Base-by-base conservation (phyloP, 306 rosid genomes). In the Amphicarpaea edgeworthii region DNA sequence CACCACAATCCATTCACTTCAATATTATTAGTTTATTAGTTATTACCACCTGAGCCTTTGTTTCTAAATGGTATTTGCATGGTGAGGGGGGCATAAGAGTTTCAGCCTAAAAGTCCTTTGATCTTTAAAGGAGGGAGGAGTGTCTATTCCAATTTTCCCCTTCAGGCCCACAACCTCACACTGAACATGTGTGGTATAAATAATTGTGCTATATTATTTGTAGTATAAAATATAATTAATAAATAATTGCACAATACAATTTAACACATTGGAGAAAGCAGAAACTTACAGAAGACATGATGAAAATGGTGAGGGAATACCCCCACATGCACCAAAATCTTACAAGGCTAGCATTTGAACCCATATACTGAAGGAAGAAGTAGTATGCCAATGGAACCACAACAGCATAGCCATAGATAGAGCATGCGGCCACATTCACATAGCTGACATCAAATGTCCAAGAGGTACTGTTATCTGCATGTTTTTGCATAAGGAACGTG, bases 251-350 rank as follows among this genome's bases (percentile, higher is more conserved):
- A 50, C 37, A 41, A 55, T 21, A 32, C 32, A 55, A 55, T 28
- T 46, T 12, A 11, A 58, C 50, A 50, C 12, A 77, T 6, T 30
- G 65, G 57, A 54, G 70, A 78, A 80, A 21, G 73, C 24, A 77
- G 73, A 70, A 72, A 87, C 98, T 92, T 85, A 95, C 98, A 9
- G 96, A 90, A 65, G 95, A 92, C 54, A 78, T 77, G 75, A 90
- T 67, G 83, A 95, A 95, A 78, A 95, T 83, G 87, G 90, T 80
- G 77, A 95, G 97, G 73, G 98, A 95, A 85, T 95, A 95, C 45
- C 98, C 98, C 98, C 98, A 95, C 96, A 95, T 83, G 81, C 97
- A 95, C 98, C 98, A 95, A 79, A 92, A 88, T 58, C 80, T 87
- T 68, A 92, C 60, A 69, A 95, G 96, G 84, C 84, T 90, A 42